A percentile compares a stretch with the other conserved stretches of the same genome.
These are phyloP conservation scores for Clitopilus passeckerianus DNA, from an alignment of 768 basidiomycete species.

Conservation along the genomic window DNA sequence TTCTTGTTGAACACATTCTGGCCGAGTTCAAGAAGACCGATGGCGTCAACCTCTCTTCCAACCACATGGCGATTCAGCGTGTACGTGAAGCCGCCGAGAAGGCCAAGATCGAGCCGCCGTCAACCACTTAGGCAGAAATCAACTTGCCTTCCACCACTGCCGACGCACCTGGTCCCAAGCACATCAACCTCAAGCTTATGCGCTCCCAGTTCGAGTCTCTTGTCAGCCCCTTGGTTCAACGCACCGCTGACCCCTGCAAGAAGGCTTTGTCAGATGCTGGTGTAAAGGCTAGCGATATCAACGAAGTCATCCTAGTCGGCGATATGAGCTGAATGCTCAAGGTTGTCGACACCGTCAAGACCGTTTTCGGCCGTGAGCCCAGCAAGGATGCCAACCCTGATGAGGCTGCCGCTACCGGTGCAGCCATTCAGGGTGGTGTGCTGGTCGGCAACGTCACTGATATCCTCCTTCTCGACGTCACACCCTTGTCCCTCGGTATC, in stretches of 20 bases:
- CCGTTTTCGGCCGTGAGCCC: conserved; percentile 92
- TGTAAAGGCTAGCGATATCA: conserved; percentile 87
- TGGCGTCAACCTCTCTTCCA: conserved; percentile 74
- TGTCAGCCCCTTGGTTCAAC: conserved; percentile 75
- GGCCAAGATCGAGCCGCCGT: conserved; percentile 97
- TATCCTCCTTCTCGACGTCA: conserved; percentile 91
- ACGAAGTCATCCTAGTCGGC: conserved; percentile 97
- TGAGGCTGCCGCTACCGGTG: conserved; percentile 98
- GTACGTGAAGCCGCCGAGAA: conserved; percentile 99
- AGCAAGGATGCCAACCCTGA: conserved; percentile 99
- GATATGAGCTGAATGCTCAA: conserved; percentile 99
- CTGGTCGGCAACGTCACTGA: conserved; percentile 95
- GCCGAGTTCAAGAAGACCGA: conserved; percentile 93
- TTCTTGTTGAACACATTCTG: conserved; percentile 81
- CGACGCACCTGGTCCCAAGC: conserved; percentile 91
- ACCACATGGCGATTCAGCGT: conserved; percentile 97
- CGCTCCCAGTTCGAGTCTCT: conserved; percentile 90
- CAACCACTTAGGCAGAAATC: conserved; percentile 92
- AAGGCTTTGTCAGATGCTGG: conserved; percentile 94
- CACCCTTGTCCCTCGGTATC: conserved; percentile 92
- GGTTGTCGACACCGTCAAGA: conserved; percentile 91
- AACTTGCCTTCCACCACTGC: conserved; percentile 98
- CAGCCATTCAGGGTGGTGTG: conserved; percentile 97
- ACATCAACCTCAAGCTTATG: conserved; percentile 89
- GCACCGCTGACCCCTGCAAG: conserved; percentile 94